Percentiles rank a stretch among this genome's conserved stretches.
phyloP scores from a whole-genome alignment of 2,329 filamentous ascomycete species.

The Microthyrium microscopicum region DNA sequence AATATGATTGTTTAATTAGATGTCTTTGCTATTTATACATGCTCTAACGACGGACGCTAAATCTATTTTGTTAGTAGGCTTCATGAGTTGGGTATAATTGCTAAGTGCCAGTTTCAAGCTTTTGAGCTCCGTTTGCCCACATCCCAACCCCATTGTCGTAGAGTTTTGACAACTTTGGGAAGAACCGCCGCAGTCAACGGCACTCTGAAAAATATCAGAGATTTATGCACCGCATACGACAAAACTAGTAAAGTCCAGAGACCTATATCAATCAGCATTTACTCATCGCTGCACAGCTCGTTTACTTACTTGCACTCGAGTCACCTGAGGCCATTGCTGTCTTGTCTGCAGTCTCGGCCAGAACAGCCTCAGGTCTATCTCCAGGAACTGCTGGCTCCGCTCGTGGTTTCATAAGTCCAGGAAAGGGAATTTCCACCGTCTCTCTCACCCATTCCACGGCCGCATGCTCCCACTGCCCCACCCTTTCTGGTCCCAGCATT shows the following conservation, averaged over 20 bases:
- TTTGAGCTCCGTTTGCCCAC: slow-evolving; percentile 78
- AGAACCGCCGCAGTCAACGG: slow-evolving; percentile 80
- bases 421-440: slow-evolving; percentile 4
- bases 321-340: no score
- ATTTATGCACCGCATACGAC: slow-evolving; percentile 95
- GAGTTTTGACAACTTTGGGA: slow-evolving; percentile 80
- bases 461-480: slow-evolving; percentile 58
- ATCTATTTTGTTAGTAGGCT: no score
- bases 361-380: slow-evolving; percentile 6
- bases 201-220: slow-evolving; percentile 90
- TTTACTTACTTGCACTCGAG: slow-evolving; percentile 13
- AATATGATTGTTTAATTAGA: no score
- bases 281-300: not conserved
- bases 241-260: slow-evolving; percentile 76
- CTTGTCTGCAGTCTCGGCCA: slow-evolving; percentile 12
- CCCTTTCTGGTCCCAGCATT: slow-evolving; percentile 65
- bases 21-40: no score
- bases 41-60: no score
- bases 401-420: slow-evolving; percentile 2
- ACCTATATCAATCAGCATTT: slow-evolving; percentile 33
- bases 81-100: no score
- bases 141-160: slow-evolving; percentile 84
- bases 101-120: no score
- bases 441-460: slow-evolving; percentile 29
- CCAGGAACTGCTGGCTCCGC: not conserved